phyloP scores from a whole-genome alignment of 805 yeast species.

The Lipomyces sp. region DNA sequence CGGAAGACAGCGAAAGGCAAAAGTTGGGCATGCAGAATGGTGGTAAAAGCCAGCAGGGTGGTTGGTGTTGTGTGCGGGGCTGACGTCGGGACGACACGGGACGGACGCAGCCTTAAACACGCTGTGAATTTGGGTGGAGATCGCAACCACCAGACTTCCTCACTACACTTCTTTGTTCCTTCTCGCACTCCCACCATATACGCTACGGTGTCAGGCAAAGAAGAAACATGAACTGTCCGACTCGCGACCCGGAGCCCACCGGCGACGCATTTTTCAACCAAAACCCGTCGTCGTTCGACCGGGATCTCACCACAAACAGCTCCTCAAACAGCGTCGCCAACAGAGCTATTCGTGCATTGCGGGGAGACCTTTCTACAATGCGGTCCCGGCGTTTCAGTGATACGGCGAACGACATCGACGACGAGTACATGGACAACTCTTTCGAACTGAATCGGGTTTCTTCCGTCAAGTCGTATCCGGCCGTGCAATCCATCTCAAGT shows the following conservation, averaged over 20 bases:
- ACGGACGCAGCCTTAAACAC: no score
- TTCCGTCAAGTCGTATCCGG: neutral
- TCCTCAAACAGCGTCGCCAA: slow-evolving; percentile 20
- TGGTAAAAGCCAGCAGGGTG: no score
- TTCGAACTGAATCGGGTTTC: no score
- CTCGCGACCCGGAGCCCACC: slow-evolving; percentile 34
- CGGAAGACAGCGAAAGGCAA: no score
- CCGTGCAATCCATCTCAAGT: neutral
- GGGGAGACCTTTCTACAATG: neutral
- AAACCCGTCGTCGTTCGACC: slow-evolving; percentile 30
- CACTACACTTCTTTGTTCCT: no score
- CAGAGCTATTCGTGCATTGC: slow-evolving; percentile 5
- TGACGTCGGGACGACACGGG: no score
- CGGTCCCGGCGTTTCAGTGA: neutral
- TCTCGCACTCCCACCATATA: no score
- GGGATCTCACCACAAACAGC: slow-evolving; percentile 28
- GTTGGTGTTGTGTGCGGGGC: no score
- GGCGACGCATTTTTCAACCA: slow-evolving; percentile 32
- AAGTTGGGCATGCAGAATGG: no score
- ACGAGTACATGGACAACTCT: neutral
- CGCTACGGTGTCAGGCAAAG: no score
- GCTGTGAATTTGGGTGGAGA: no score
- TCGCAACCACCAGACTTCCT: no score
- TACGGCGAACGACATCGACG: neutral
- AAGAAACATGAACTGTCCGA: slow-evolving; percentile 17